Conservation (phyloP, 805 yeast genomes). For the Cyberlindnera subsufficiens region DNA sequence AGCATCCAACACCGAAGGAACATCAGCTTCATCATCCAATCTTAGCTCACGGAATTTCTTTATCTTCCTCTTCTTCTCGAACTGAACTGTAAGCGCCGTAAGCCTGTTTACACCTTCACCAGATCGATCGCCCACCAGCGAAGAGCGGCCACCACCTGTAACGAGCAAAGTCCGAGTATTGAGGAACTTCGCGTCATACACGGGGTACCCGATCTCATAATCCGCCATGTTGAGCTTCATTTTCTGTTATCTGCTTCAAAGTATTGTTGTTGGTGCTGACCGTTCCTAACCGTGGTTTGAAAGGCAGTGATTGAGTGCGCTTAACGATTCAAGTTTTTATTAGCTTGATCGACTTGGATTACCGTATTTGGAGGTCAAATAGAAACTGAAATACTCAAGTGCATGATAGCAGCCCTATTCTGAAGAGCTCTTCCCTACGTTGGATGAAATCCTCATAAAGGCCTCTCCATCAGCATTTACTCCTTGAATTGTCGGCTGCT, state of each 20-base stretch:
- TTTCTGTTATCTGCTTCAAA: not conserved
- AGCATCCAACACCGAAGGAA: conserved; percentile 77
- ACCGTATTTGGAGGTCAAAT: no score
- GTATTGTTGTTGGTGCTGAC: not conserved
- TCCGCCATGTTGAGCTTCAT: conserved; percentile 18
- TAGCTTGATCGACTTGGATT: not conserved
- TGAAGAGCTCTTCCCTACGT: no score
- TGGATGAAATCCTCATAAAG: no score
- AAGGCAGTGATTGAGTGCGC: not conserved
- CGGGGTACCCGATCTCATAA: conserved; percentile 58
- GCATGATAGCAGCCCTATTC: no score
- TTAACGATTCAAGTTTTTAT: not conserved
- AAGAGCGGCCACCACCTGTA: conserved; percentile 65
- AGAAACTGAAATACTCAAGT: no score
- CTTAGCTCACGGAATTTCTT: conserved; percentile 67
- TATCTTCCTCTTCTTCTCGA: conserved; percentile 42
- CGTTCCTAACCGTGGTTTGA: not conserved
- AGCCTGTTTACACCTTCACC: conserved; percentile 52
- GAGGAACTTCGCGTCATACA: conserved; percentile 73
- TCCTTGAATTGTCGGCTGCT: no score
- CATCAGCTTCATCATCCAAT: conserved; percentile 64
- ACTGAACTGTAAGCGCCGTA: conserved; percentile 61
- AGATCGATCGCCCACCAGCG: conserved; percentile 62
- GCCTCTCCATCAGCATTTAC: no score
- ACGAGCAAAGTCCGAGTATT: conserved; percentile 58